Evolutionary conservation across 345 rosid genomes (phyloP).

Genomic region (Eucalyptus brandiana): DNA sequence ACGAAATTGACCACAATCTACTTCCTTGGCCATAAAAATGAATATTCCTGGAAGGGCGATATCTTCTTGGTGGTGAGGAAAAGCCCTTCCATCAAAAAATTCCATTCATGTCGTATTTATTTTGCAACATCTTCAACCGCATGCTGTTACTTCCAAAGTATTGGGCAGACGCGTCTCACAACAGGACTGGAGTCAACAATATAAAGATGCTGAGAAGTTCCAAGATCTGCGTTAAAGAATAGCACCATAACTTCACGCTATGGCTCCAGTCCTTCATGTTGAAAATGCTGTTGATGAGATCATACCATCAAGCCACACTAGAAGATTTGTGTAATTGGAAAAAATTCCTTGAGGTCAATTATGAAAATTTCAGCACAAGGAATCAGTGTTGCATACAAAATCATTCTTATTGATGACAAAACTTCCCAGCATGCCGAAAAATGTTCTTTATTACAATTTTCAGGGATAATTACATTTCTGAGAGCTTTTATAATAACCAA

Average conservation of each 20-base stretch:
- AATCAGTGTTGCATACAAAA: too few relatives aligned
- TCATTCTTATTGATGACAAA: too few relatives aligned
- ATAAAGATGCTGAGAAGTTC: not conserved
- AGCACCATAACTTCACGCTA: not conserved
- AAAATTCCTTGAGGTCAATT: too few relatives aligned
- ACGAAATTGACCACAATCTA: not conserved
- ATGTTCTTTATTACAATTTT: not conserved
- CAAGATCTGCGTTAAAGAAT: not conserved
- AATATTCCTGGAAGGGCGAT: not conserved
- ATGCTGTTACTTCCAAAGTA: not conserved
- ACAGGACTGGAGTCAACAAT: not conserved
- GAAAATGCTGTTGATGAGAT: not conserved
- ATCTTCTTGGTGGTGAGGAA: not conserved
- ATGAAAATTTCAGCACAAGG: accelerated
- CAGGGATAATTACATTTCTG: not conserved
- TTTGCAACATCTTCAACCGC: not conserved
- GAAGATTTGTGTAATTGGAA: too few relatives aligned
- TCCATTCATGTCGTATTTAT: not conserved
- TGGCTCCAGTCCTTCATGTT: not conserved
- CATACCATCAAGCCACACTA: too few relatives aligned
- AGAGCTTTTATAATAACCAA: not conserved
- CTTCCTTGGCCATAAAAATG: not conserved
- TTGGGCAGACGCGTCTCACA: not conserved
- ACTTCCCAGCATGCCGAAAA: too few relatives aligned
- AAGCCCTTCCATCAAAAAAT: not conserved